Evolutionary conservation across 306 rosid species (phyloP).

Genomic region (Cotoneaster glaucophyllus): DNA sequence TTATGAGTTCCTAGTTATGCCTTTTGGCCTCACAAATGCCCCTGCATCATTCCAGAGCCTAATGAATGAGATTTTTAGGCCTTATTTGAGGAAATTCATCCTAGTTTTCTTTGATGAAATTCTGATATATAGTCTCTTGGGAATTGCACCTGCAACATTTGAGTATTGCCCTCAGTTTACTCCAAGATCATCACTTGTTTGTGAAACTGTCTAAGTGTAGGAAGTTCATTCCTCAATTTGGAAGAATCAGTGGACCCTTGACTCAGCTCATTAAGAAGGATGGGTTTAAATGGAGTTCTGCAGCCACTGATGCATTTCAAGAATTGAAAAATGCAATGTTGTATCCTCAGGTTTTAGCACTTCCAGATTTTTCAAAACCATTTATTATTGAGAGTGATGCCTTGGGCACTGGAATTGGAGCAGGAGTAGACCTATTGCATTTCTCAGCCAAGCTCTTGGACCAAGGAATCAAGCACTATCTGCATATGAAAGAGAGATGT

Average conservation of each 20-base stretch:
- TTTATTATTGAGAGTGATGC: no score
- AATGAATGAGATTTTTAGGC: background rate
- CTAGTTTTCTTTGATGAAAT: background rate
- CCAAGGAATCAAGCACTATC: background rate
- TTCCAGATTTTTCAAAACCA: background rate
- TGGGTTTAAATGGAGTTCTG: background rate
- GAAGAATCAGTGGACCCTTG: background rate
- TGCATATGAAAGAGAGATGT: background rate
- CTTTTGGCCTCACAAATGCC: background rate
- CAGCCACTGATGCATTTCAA: background rate
- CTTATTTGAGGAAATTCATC: background rate
- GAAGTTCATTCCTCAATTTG: background rate
- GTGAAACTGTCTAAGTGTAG: background rate
- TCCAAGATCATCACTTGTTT: background rate
- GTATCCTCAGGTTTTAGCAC: background rate
- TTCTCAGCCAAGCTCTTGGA: no score
- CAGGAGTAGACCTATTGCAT: no score
- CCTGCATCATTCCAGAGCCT: background rate
- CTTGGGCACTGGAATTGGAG: no score
- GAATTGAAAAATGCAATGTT: no score
- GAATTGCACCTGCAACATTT: background rate
- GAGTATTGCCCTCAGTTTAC: background rate
- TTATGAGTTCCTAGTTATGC: background rate
- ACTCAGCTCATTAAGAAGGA: background rate
- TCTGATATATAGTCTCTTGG: background rate